Evolutionary conservation across 2,329 filamentous ascomycete species (phyloP).

Genomic region (Aureobasidium sp.): DNA sequence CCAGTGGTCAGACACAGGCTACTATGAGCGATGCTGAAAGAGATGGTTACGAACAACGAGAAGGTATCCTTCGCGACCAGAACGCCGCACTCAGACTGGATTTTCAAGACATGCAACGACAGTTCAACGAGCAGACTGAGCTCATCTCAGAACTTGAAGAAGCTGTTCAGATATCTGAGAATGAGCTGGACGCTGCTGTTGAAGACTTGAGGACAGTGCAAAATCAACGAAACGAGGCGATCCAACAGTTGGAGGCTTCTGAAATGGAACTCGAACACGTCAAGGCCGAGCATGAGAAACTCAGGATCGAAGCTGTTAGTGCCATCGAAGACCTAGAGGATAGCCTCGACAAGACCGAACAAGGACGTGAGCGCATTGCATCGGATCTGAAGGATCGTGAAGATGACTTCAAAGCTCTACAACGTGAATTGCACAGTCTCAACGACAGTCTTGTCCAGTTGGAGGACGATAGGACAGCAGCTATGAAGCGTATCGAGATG

Average conservation of each 20-base stretch:
- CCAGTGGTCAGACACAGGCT: conserved; percentile 73
- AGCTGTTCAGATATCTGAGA: conserved; percentile 75
- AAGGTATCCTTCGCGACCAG: conserved; percentile 86
- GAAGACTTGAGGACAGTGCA: conserved; percentile 84
- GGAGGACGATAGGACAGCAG: conserved; percentile 89
- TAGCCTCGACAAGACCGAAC: conserved; percentile 67
- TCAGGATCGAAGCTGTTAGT: conserved; percentile 65
- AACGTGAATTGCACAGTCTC: conserved; percentile 93
- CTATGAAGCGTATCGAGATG: conserved; percentile 80
- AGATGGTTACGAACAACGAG: conserved; percentile 86
- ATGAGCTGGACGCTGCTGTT: conserved; percentile 81
- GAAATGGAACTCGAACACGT: conserved; percentile 63
- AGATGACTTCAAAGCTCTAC: conserved; percentile 92
- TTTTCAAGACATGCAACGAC: conserved; percentile 88
- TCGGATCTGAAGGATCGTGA: conserved; percentile 78
- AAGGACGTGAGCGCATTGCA: conserved; percentile 75
- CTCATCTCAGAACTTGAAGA: conserved; percentile 81
- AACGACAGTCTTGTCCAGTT: conserved; percentile 87
- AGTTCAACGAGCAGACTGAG: conserved; percentile 81
- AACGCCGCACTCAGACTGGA: conserved; percentile 88
- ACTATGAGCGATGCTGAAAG: conserved; percentile 80
- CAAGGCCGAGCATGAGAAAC: conserved; percentile 54
- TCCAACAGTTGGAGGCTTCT: conserved; percentile 75
- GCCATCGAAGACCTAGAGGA: conserved; percentile 58
- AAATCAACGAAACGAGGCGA: conserved; percentile 85